phyloP scores from a whole-genome alignment of 768 basidiomycete species.

The Mycena olivaceomarginata region DNA sequence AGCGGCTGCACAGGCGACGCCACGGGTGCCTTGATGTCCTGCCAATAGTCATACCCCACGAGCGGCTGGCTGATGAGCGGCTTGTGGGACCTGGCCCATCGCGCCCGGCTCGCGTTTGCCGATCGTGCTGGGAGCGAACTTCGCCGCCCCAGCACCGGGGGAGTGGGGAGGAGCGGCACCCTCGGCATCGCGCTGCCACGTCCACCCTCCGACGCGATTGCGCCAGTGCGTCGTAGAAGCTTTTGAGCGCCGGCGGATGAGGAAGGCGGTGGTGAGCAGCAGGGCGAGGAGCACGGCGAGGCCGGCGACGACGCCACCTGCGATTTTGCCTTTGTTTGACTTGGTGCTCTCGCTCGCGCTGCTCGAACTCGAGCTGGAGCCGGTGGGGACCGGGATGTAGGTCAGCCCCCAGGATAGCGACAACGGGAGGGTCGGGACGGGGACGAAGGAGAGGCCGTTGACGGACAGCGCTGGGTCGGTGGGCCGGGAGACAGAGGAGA shows the following conservation, averaged over 20 bases:
- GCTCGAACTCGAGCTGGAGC: neutral
- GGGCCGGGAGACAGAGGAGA: neutral
- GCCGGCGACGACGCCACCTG: conserved; percentile 3
- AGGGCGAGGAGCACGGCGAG: conserved; percentile 8
- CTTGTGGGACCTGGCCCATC: conserved; percentile 4
- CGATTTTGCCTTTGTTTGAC: conserved; percentile 1
- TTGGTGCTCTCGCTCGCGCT: neutral
- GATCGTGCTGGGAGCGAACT: neutral
- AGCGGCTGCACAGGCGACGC: conserved; percentile 8
- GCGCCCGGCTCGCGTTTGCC: conserved; percentile 3
- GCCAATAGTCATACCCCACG: conserved; percentile 6
- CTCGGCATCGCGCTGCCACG: conserved; percentile 8
- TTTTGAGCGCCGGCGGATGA: conserved; percentile 6
- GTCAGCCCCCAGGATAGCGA: conserved; percentile 5
- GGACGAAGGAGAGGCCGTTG: conserved; percentile 1
- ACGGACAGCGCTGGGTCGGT: conserved; percentile 5
- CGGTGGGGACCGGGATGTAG: conserved; percentile 6
- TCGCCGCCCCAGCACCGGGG: neutral
- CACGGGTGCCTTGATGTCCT: conserved; percentile 8
- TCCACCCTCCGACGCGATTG: conserved; percentile 6
- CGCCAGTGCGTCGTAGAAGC: conserved; percentile 8
- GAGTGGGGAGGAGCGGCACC: neutral
- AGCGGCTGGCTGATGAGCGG: conserved; percentile 8
- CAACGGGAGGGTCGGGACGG: conserved; percentile 1
- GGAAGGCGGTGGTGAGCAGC: conserved; percentile 4